Conservation (phyloP, 352 stramenopile species). For the Thalassiosira hispida region DNA sequence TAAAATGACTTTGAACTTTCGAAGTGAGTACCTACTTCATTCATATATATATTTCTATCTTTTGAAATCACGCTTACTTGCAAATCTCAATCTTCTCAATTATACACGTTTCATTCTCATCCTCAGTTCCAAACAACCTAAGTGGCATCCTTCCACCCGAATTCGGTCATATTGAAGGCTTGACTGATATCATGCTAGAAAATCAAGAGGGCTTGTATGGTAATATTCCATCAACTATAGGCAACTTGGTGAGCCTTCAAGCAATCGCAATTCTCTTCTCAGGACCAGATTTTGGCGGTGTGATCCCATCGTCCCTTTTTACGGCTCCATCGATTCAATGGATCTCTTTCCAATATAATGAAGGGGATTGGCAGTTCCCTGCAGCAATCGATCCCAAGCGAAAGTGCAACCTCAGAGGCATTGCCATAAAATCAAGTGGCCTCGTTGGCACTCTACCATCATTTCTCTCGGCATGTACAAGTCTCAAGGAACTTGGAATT, state of each 20-base stretch:
- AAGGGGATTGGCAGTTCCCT: not conserved
- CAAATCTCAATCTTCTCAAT: too few relatives aligned
- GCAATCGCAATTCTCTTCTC: not conserved
- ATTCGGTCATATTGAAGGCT: constrained; percentile 13
- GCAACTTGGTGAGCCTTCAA: constrained; percentile 2
- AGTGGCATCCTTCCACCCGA: constrained; percentile 17
- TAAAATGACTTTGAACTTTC: constrained; percentile 6
- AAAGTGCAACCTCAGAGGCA: not conserved
- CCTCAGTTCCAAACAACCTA: constrained; percentile 19
- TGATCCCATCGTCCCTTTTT: constrained; percentile 16
- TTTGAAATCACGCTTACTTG: too few relatives aligned
- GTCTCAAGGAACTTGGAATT: constrained; percentile 1
- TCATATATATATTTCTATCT: too few relatives aligned
- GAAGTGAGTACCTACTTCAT: constrained; percentile 14
- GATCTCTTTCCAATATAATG: not conserved
- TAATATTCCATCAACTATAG: constrained; percentile 10
- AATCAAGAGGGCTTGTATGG: not conserved
- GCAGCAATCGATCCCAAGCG: not conserved
- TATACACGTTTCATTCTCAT: too few relatives aligned
- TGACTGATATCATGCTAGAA: not conserved
- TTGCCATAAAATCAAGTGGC: not conserved
- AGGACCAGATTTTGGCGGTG: constrained; percentile 14
- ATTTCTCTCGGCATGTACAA: not conserved
- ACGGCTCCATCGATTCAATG: not conserved
- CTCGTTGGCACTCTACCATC: constrained; percentile 1